phyloP scores from a whole-genome alignment of 1,139 yeast genomes.

The Geotrichum citri-aurantii region DNA sequence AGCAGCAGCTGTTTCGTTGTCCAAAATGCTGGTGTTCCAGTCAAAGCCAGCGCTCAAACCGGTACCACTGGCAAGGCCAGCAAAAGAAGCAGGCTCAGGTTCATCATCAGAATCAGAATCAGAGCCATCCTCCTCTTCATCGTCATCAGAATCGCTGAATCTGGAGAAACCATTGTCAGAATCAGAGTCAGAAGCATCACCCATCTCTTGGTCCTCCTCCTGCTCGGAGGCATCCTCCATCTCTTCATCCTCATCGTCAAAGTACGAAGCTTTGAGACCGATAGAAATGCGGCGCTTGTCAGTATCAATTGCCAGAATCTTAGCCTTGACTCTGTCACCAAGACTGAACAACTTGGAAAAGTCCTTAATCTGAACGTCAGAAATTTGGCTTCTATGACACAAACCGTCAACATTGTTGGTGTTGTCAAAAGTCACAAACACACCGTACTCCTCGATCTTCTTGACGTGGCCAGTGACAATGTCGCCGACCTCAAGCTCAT shows the following conservation, averaged over 20 bases:
- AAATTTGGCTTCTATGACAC: constrained; percentile 80
- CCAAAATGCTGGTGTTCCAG: constrained; percentile 88
- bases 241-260: constrained; percentile 43
- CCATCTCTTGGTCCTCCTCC: constrained; percentile 33
- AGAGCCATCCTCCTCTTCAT: constrained; percentile 31
- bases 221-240: constrained; percentile 37
- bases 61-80: constrained; percentile 26
- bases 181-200: constrained; percentile 30
- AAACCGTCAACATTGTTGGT: constrained; percentile 74
- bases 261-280: constrained; percentile 93
- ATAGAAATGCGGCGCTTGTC: constrained; percentile 72
- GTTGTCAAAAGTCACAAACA: constrained; percentile 74
- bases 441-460: constrained; percentile 82
- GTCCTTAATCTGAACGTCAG: constrained; percentile 53
- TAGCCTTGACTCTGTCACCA: constrained; percentile 87
- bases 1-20: constrained; percentile 56
- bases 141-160: constrained; percentile 28
- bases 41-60: constrained; percentile 88
- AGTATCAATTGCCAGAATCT: constrained; percentile 56
- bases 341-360: constrained; percentile 60
- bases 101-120: constrained; percentile 22
- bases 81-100: constrained; percentile 16
- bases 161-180: constrained; percentile 8
- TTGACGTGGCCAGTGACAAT: constrained; percentile 68
- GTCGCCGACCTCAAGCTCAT: constrained; percentile 64